A percentile compares a stretch with the other conserved stretches of the same genome.
Conservation (phyloP, 106 monocot genomes). For the Gastrodia elata region DNA sequence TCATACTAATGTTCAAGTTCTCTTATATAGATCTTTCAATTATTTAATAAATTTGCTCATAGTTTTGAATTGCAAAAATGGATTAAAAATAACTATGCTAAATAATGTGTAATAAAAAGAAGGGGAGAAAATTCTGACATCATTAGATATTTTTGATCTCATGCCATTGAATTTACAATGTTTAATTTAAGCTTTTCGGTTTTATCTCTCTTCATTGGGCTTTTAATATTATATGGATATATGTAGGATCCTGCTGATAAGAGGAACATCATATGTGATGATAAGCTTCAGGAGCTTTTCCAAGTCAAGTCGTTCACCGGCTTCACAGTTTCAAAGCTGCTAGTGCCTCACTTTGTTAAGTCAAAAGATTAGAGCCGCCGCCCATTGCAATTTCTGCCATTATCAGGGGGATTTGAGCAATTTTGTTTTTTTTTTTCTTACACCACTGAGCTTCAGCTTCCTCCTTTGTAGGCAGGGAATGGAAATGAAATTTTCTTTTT, state of each 20-base stretch:
- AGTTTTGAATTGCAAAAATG: too few relatives aligned
- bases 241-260: slow-evolving; percentile 84
- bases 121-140: too few relatives aligned
- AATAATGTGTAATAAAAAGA: too few relatives aligned
- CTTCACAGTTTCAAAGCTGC: slow-evolving; percentile 69
- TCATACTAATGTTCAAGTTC: too few relatives aligned
- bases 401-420: neutral
- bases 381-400: neutral
- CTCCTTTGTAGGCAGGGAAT: neutral
- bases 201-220: too few relatives aligned
- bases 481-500: neutral
- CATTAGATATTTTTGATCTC: too few relatives aligned
- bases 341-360: slow-evolving; percentile 80
- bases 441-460: neutral
- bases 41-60: too few relatives aligned
- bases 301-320: slow-evolving; percentile 71
- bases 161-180: too few relatives aligned
- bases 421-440: neutral
- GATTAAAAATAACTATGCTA: too few relatives aligned
- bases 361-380: neutral
- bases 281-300: slow-evolving; percentile 73
- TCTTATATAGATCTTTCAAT: too few relatives aligned
- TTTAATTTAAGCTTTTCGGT: too few relatives aligned
- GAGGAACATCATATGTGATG: slow-evolving; percentile 76
- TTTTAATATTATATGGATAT: slow-evolving; percentile 15